phyloP scores from a whole-genome alignment of 1,284 basidiomycete species.

The Uromyces viciae-fabae region DNA sequence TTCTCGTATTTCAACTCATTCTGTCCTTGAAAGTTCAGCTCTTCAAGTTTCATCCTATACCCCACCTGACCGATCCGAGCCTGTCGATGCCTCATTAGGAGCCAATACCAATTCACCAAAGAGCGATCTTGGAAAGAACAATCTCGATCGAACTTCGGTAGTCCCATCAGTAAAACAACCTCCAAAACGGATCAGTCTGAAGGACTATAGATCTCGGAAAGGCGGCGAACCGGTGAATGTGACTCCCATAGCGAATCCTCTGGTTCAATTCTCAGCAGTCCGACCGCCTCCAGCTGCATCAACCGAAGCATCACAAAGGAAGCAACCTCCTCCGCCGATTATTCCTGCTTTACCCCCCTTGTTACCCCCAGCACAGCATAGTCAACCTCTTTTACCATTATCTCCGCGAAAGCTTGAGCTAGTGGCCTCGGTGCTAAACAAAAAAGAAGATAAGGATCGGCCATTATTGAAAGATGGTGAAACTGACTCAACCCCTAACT shows the following conservation, averaged over 20 bases:
- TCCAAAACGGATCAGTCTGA: slow-evolving; percentile 44
- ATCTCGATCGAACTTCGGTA: background rate
- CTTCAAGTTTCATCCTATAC: background rate
- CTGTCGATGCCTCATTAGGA: background rate
- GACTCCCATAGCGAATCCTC: slow-evolving; percentile 15
- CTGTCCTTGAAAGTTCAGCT: background rate
- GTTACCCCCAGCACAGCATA: slow-evolving; percentile 3
- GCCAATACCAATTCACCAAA: no score
- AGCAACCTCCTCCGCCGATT: slow-evolving; percentile 27
- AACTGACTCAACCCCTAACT: no score
- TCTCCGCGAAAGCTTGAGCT: slow-evolving; percentile 45
- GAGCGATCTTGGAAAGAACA: background rate
- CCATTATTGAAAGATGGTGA: slow-evolving; percentile 22
- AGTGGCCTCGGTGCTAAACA: slow-evolving; percentile 44
- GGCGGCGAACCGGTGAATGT: slow-evolving; percentile 19
- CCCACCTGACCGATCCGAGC: background rate
- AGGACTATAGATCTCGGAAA: slow-evolving; percentile 44
- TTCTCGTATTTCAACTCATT: background rate
- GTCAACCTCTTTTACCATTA: slow-evolving; percentile 40
- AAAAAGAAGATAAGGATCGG: slow-evolving; percentile 17
- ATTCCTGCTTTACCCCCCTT: slow-evolving; percentile 32
- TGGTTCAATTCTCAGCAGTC: background rate
- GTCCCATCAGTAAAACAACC: background rate
- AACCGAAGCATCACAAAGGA: background rate
- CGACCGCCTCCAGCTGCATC: background rate